phyloP scores from a whole-genome alignment of 192 early-diverging fungal genomes.

The Backusella liffmaniae region DNA sequence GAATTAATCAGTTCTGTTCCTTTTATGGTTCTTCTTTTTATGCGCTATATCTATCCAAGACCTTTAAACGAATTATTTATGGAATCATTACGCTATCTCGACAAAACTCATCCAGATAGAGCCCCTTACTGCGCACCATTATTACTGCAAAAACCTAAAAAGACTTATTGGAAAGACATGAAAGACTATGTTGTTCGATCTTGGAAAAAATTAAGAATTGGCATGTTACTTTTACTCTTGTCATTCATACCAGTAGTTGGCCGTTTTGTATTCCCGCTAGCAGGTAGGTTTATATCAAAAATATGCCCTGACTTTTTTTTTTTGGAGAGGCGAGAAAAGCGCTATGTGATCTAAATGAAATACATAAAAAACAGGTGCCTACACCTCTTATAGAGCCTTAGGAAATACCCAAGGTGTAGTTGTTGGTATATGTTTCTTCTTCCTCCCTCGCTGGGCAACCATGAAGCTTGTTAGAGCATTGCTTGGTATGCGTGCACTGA shows the following conservation, averaged over 20 bases:
- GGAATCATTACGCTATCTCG: constrained; percentile 45
- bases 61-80: constrained; percentile 60
- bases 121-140: constrained; percentile 41
- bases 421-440: constrained; percentile 44
- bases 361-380: constrained; percentile 30
- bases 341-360: neutral
- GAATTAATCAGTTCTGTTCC: constrained; percentile 34
- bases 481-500: constrained; percentile 51
- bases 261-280: constrained; percentile 48
- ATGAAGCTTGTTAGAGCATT: constrained; percentile 45
- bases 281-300: constrained; percentile 28
- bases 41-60: constrained; percentile 58
- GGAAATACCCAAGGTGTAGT: constrained; percentile 34
- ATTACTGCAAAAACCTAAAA: constrained; percentile 28
- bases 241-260: constrained; percentile 56
- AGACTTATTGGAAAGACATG: constrained; percentile 50
- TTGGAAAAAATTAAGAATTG: constrained; percentile 42
- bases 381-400: constrained; percentile 44
- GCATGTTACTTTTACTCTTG: constrained; percentile 41
- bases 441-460: constrained; percentile 39
- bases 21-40: constrained; percentile 49
- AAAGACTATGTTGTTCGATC: constrained; percentile 46
- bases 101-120: constrained; percentile 28
- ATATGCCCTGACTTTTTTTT: neutral
- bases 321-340: neutral